Conservation (phyloP, 1,139 yeast species). For the Petasospora rhodanensis region DNA sequence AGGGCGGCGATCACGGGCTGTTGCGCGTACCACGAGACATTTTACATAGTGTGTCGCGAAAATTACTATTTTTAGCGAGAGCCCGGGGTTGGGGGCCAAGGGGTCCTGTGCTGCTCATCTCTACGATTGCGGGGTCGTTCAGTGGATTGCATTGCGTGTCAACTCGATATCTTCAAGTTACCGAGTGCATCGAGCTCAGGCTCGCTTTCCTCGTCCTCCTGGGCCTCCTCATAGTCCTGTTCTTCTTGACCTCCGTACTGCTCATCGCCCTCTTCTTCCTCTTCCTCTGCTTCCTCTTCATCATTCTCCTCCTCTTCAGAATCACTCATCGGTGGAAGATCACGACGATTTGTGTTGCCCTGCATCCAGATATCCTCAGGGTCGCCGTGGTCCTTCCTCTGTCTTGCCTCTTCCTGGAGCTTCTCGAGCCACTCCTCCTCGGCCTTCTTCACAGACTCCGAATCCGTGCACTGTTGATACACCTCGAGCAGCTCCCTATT, state of each 20-base stretch:
- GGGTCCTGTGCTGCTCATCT: too few relatives aligned
- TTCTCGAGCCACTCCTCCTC: slow-evolving; percentile 72
- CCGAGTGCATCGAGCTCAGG: slow-evolving; percentile 24
- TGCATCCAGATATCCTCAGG: slow-evolving; percentile 69
- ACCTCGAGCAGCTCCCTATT: slow-evolving; percentile 72
- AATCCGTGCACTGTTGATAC: slow-evolving; percentile 78
- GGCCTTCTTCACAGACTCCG: slow-evolving; percentile 66
- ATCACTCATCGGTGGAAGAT: slow-evolving; percentile 14
- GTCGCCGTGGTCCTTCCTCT: slow-evolving; percentile 48
- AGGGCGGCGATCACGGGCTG: too few relatives aligned
- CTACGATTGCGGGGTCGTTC: too few relatives aligned
- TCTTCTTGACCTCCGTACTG: slow-evolving; percentile 25
- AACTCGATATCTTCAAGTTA: slow-evolving; percentile 14
- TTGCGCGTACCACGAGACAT: too few relatives aligned
- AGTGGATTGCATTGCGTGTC: too few relatives aligned
- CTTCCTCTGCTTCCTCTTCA: slow-evolving; percentile 26
- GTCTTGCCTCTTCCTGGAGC: slow-evolving; percentile 64
- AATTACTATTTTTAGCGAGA: too few relatives aligned
- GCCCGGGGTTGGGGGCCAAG: too few relatives aligned
- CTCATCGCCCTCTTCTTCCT: slow-evolving; percentile 27
- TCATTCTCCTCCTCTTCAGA: slow-evolving; percentile 27
- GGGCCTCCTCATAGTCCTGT: slow-evolving; percentile 23
- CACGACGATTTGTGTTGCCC: slow-evolving; percentile 65
- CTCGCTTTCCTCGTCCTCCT: slow-evolving; percentile 17
- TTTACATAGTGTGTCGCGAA: too few relatives aligned